Evolutionary conservation across 2,329 filamentous ascomycete genomes (phyloP).

Genomic region (Paramyrothecium roridum): DNA sequence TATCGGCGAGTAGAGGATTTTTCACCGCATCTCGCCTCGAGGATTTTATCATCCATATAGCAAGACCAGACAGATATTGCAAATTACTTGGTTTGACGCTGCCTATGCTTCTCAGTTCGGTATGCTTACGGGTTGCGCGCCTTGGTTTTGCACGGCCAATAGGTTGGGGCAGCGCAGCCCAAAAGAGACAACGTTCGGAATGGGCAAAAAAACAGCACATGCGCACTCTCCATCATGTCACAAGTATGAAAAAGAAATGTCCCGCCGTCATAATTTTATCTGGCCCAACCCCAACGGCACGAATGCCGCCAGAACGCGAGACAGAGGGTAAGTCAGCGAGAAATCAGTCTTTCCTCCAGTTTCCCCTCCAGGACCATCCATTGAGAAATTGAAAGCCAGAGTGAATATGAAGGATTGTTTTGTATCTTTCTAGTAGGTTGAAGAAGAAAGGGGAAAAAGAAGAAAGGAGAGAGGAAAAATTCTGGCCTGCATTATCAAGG

Average conservation of each 20-base stretch:
- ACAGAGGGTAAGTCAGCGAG: constrained; percentile 49
- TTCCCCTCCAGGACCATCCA: constrained; percentile 65
- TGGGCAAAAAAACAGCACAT: too few relatives aligned
- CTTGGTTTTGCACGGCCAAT: too few relatives aligned
- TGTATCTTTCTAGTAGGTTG: constrained; percentile 41
- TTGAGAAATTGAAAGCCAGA: constrained; percentile 54
- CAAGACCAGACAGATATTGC: too few relatives aligned
- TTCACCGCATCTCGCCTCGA: too few relatives aligned
- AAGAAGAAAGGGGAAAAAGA: constrained; percentile 26
- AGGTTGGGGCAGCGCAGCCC: too few relatives aligned
- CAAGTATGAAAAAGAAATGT: constrained; percentile 17
- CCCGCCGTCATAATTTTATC: constrained; percentile 32
- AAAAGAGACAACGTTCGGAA: too few relatives aligned
- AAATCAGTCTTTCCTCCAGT: constrained; percentile 60
- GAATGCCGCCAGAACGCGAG: constrained; percentile 28
- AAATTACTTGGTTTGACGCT: too few relatives aligned
- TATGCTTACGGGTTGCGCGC: too few relatives aligned
- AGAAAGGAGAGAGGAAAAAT: constrained; percentile 9
- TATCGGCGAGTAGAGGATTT: too few relatives aligned
- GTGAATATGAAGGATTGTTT: constrained; percentile 63
- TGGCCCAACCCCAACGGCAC: constrained; percentile 25
- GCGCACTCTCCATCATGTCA: too few relatives aligned
- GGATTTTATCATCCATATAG: too few relatives aligned
- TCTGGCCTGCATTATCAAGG: constrained; percentile 10
- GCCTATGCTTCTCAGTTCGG: too few relatives aligned